phyloP scores from a whole-genome alignment of 1,284 basidiomycete genomes.

The Meira miltonrushii region DNA sequence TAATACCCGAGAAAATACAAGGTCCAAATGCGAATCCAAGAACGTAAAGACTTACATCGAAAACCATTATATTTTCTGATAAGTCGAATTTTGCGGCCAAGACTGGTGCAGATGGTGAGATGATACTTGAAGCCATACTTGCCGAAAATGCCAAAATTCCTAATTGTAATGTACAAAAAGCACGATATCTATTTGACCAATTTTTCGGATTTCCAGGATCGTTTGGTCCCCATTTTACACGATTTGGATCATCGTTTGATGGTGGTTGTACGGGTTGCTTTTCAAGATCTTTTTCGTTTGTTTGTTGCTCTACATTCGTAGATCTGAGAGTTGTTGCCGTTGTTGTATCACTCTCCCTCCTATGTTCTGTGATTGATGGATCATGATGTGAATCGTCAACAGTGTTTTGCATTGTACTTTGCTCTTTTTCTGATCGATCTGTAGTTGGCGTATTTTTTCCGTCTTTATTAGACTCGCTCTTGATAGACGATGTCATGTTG shows the following conservation, averaged over 20 bases:
- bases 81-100: conserved; percentile 27
- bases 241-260: conserved; percentile 19
- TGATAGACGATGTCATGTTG: too few relatives aligned
- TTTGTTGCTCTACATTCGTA: too few relatives aligned
- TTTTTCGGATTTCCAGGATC: conserved; percentile 67
- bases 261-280: too few relatives aligned
- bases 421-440: too few relatives aligned
- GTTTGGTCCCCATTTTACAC: conserved; percentile 63
- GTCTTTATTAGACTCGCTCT: too few relatives aligned
- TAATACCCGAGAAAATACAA: conserved; percentile 62
- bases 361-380: too few relatives aligned
- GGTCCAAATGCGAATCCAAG: conserved; percentile 58
- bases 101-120: conserved; percentile 36
- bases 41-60: conserved; percentile 68
- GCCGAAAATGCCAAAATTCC: conserved; percentile 7
- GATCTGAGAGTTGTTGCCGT: too few relatives aligned
- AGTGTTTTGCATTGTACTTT: too few relatives aligned
- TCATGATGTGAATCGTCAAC: too few relatives aligned
- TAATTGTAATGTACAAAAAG: conserved; percentile 1
- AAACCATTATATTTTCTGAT: conserved; percentile 56
- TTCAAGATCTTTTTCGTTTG: too few relatives aligned
- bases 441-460: too few relatives aligned
- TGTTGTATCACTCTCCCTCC: too few relatives aligned
- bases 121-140: conserved; percentile 37
- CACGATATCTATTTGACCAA: conserved; percentile 55